phyloP scores from a whole-genome alignment of 768 basidiomycete genomes.

The Rubroboletus pulcherrimus region DNA sequence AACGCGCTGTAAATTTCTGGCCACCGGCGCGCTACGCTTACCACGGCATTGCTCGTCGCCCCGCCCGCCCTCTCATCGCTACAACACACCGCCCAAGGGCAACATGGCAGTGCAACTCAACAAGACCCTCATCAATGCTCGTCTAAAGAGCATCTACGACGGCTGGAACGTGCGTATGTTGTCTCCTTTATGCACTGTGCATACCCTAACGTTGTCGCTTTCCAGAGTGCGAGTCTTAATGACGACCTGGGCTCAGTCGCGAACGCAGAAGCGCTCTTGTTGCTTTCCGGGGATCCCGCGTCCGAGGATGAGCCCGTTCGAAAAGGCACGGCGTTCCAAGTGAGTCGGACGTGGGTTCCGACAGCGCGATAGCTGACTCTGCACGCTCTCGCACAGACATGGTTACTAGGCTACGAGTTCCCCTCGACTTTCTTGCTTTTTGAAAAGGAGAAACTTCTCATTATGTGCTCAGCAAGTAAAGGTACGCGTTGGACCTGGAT shows the following conservation, averaged over 20 bases:
- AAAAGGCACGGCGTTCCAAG: slow-evolving; percentile 91
- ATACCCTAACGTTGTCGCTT: slow-evolving; percentile 10
- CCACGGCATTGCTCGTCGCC: slow-evolving; percentile 14
- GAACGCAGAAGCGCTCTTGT: slow-evolving; percentile 63
- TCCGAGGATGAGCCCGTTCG: slow-evolving; percentile 87
- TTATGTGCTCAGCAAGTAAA: slow-evolving; percentile 87
- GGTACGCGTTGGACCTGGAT: slow-evolving; percentile 41
- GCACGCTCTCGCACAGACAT: slow-evolving; percentile 56
- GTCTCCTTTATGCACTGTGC: slow-evolving; percentile 5
- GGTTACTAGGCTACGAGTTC: slow-evolving; percentile 96
- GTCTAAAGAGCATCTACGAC: slow-evolving; percentile 56
- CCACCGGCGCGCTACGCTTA: slow-evolving; percentile 20
- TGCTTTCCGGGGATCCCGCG: slow-evolving; percentile 74
- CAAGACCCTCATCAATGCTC: slow-evolving; percentile 51
- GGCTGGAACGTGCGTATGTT: slow-evolving; percentile 53
- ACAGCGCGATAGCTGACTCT: background rate
- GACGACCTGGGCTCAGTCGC: slow-evolving; percentile 71
- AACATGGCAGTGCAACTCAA: slow-evolving; percentile 72
- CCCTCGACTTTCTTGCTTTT: slow-evolving; percentile 90
- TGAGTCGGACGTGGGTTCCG: slow-evolving; percentile 31
- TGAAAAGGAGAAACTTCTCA: slow-evolving; percentile 66
- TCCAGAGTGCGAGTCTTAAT: slow-evolving; percentile 59
- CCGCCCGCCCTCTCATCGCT: slow-evolving; percentile 8
- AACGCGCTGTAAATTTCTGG: slow-evolving; percentile 34
- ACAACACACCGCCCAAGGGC: slow-evolving; percentile 6